phyloP scores from a whole-genome alignment of 495 filamentous ascomycete species.

The Aspergillus funiculosus region DNA sequence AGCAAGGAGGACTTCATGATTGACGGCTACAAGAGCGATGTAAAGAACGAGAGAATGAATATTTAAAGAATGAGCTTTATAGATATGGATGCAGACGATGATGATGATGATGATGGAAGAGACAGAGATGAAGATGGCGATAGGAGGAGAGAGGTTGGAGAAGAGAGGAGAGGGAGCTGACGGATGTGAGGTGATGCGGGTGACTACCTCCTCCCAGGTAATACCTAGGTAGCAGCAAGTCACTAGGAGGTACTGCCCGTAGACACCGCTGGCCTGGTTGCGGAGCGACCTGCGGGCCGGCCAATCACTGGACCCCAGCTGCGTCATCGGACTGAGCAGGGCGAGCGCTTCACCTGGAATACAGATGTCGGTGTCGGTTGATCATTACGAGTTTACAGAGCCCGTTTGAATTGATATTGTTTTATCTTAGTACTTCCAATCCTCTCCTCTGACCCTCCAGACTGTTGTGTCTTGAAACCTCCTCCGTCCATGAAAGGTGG shows the following conservation, averaged over 20 bases:
- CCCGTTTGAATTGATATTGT: too few relatives aligned
- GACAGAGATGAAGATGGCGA: conserved; percentile 10
- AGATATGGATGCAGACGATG: conserved; percentile 19
- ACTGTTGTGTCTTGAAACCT: not conserved
- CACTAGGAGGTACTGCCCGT: too few relatives aligned
- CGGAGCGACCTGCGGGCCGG: conserved; percentile 21
- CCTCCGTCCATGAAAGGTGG: not conserved
- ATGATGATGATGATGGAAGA: conserved; percentile 23
- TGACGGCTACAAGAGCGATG: conserved; percentile 15
- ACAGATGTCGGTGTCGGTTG: conserved; percentile 12
- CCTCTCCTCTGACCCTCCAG: not conserved
- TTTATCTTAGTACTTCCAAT: too few relatives aligned
- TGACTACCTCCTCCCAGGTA: conserved; percentile 10
- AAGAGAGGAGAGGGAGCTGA: conserved; percentile 6
- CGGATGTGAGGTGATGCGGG: conserved; percentile 17
- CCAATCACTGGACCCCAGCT: conserved; percentile 19
- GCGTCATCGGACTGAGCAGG: conserved; percentile 22
- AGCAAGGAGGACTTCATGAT: conserved; percentile 80
- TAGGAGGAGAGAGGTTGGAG: conserved; percentile 14
- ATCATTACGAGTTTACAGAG: too few relatives aligned
- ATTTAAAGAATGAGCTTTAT: conserved; percentile 8
- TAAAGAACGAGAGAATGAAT: conserved; percentile 9
- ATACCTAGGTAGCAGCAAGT: too few relatives aligned
- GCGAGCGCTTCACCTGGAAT: too few relatives aligned
- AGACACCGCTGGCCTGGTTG: too few relatives aligned